Base-by-base conservation (phyloP, 2,329 filamentous ascomycete genomes). In the Verticillium klebahnii region DNA sequence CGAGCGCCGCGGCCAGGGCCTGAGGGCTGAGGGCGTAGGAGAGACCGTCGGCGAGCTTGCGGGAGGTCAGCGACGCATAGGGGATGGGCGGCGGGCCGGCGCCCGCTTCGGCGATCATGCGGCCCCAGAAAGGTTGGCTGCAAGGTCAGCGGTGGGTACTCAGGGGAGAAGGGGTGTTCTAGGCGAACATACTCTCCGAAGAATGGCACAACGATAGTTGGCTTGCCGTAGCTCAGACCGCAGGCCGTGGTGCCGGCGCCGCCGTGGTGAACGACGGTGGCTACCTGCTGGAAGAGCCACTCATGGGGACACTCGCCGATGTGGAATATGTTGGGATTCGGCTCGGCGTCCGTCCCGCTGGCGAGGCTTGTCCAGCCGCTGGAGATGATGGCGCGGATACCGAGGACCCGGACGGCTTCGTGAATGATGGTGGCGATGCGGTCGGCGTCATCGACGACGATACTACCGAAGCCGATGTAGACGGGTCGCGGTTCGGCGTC, bases 401-500 rank as follows among this genome's bases (percentile, higher is more conserved):
- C 62, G 3, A 58, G 59, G 6, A 56, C 55, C 4, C 54, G 57
- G 37, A 64, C 60, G 19, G 63, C 58, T 23, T 57, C 63, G 36
- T 63, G 59, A 9, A 64, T 62, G 56, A 63, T 61, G 19, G 57
- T 60, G 56, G 63, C 61, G 50, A 63, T 36, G 1, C 59, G 59
- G 11, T 25, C 61, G 3, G 63, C 58, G 6, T 56, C 59, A 1
- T 60, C 61, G 3, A 63, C 57, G 1, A 61, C 63, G 1, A 63
- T 61, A 6, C 63, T 64, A 23, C 61, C 59, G 19, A 63, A 64
- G 12, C 61, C 63, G 23, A 64, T 57, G 9, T 61, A 63, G 34
- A 64, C 61, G 8, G 61, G 85, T 78, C 11, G 80, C 5, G 85
- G 80, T 0, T 87, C 87, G 9, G 77, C 76, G 12, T 77, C 74